A percentile compares a stretch with the other conserved stretches of the same genome.
phyloP scores from a whole-genome alignment of 768 basidiomycete species.

The Auriscalpium orientale region DNA sequence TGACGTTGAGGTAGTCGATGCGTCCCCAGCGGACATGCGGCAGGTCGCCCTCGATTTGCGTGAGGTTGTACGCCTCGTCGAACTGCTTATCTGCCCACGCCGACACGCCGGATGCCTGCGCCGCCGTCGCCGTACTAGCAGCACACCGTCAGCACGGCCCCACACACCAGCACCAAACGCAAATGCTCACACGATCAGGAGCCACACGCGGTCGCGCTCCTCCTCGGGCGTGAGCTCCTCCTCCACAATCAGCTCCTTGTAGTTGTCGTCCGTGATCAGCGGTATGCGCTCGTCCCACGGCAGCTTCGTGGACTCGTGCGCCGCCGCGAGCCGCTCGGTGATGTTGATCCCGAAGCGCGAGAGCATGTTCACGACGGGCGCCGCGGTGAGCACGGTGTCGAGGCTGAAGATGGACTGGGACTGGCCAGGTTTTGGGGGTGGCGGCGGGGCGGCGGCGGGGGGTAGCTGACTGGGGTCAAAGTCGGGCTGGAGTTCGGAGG shows the following conservation, averaged over 20 bases:
- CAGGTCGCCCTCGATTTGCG: conserved; percentile 50
- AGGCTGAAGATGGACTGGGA: conserved; percentile 15
- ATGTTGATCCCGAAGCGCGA: conserved; percentile 62
- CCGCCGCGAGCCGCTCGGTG: conserved; percentile 41
- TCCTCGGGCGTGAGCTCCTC: conserved; percentile 52
- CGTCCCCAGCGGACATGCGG: conserved; percentile 75
- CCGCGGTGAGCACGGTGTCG: conserved; percentile 36
- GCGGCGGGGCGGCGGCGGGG: not conserved
- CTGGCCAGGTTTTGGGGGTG: not conserved
- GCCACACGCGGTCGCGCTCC: conserved; percentile 71
- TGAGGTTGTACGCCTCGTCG: conserved; percentile 65
- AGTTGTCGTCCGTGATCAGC: conserved; percentile 80
- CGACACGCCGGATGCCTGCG: conserved; percentile 57
- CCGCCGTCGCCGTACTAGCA: conserved; percentile 48
- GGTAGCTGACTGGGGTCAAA: conserved; percentile 2
- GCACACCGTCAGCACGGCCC: not conserved
- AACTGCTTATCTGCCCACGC: conserved; percentile 66
- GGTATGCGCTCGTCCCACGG: conserved; percentile 70
- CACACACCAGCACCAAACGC: not conserved
- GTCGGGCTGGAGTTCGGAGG: conserved; percentile 12
- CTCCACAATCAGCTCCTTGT: conserved; percentile 59
- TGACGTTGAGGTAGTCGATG: conserved; percentile 84
- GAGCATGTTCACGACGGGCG: conserved; percentile 49
- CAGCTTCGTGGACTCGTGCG: conserved; percentile 22
- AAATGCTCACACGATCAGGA: conserved; percentile 59